Evolutionary conservation across 768 basidiomycete genomes (phyloP), one percentile per base, ranked within the genome.

Genomic region (Tulasnella sp.): DNA sequence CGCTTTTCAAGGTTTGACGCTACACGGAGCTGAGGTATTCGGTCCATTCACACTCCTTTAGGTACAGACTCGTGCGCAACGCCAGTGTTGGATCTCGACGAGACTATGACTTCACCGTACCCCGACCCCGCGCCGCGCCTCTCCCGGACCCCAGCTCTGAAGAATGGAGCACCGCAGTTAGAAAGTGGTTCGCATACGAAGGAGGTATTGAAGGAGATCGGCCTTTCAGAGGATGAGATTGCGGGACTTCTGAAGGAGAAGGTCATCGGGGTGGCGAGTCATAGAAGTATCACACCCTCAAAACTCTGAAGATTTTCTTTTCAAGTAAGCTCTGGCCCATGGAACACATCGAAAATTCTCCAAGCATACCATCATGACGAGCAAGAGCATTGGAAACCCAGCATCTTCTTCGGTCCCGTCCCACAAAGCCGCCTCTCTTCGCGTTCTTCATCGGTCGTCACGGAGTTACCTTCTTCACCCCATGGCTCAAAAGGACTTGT

Each of bases 371-470:
- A 6, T 37, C 31, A 53, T 6, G 52, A 53, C 19, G 89, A 92
- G 66, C 91, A 93, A 62, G 88, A 91, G 67, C 91, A 96, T 67
- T 93, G 90, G 71, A 93, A 92, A 1, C 91, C 91, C 34, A 93
- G 69, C 78, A 90, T 75, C 61, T 70, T 76, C 67, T 72, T 79
- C 41, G 80, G 81, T 6, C 91, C 91, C 51, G 90, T 70, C 11
- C 82, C 80, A 68, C 91, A 96, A 61, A 80, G 79, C 60, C 84
- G 73, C 57, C 80, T 72, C 66, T 90, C 89, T 62, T 89, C 84
- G 56, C 65, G 74, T 51, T 76, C 74, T 66, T 86, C 84, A 4
- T 73, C 72, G 60, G 72, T 74, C 15, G 87, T 65, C 48, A 75
- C 72, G 2, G 72, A 69, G 3, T 74, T 72, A 29, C 71, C 78